These are phyloP conservation scores for Rhizopus arrhizus DNA, from an alignment of 371 early-diverging fungal species.

Conservation along the genomic window DNA sequence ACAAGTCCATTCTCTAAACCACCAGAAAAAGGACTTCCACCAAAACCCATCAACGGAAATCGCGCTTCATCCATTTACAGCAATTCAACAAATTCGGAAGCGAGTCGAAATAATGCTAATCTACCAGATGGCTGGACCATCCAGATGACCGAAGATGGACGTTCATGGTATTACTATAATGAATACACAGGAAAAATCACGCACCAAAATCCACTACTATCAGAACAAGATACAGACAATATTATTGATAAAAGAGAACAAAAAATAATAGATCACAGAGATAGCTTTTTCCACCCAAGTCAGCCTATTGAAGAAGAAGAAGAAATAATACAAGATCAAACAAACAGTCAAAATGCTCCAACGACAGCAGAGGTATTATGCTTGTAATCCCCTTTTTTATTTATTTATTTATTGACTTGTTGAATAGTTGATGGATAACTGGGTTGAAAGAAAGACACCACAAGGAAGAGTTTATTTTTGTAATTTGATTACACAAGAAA, in stretches of 20 bases:
- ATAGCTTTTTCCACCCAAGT: conserved; percentile 1
- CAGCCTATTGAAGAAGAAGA: not conserved
- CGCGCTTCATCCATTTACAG: conserved; percentile 1
- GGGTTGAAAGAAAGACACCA: conserved; percentile 60
- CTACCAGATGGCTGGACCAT: conserved; percentile 51
- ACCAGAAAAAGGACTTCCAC: conserved; percentile 4
- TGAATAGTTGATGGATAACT: conserved; percentile 41
- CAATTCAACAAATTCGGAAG: conserved; percentile 10
- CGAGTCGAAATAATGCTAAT: conserved; percentile 15
- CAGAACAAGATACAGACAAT: conserved; percentile 21
- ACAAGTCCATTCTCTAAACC: not conserved
- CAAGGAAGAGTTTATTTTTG: conserved; percentile 76
- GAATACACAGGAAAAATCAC: conserved; percentile 36
- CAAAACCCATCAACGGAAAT: not conserved
- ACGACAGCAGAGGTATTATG: not conserved
- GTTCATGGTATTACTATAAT: conserved; percentile 41
- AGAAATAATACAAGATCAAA: not conserved
- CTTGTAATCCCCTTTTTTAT: too few relatives aligned
- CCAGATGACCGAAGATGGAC: conserved; percentile 44
- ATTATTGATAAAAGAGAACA: conserved; percentile 3
- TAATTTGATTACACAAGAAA: conserved; percentile 78
- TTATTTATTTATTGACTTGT: not conserved
- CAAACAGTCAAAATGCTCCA: not conserved
- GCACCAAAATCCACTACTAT: conserved; percentile 36
- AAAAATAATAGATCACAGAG: conserved; percentile 6